Base-by-base conservation (phyloP, 2,329 filamentous ascomycete genomes). In the Exophiala bonariae region DNA sequence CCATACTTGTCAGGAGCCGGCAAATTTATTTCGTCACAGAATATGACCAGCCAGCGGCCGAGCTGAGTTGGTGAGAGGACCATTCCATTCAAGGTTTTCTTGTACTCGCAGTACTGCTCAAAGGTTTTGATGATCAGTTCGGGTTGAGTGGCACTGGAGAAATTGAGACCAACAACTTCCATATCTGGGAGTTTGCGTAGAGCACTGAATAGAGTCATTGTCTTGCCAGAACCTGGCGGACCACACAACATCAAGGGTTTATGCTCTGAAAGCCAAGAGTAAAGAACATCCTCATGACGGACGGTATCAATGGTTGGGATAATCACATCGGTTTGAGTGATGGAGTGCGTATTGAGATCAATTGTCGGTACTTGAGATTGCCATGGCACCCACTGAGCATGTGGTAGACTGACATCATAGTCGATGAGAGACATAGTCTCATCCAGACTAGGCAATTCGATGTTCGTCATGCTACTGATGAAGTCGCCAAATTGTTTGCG, bases 21-120 rank as follows among this genome's bases (percentile, higher is more conserved):
- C 76, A 99, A 78, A 70, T 99, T 99, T 73, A 99, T 99, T 68
- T 99, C 93, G 66, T 99, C 93, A 62, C 93, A 99, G 78, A 99
- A 99, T 54, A 99, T 83, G 36, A 99, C 92, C 30, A 99, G 79
- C 93, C 93, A 99, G 59, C 92, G 86, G 17, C 93, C 93, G 60
- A 99, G 95, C 66, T 99, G 95, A 5, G 87, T 95, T 0, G 93
- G 93, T 18, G 92, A 95, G 56, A 99, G 86, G 61, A 96, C 87
- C 16, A 97, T 90, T 33, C 93, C 93, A 64, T 93, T 97, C 38
- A 97, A 75, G 0, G 93, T 97, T 80, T 99, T 99, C 76, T 92
- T 95, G 74, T 99, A 99, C 70, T 99, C 93, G 71, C 93, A 99
- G 69, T 99, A 96, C 66, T 99, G 95, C 72, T 99, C 93, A 59